Evolutionary conservation across 2,329 filamentous ascomycete genomes (phyloP), one percentile per base, ranked within the genome.

Genomic region (Tolypocladium amazonense): DNA sequence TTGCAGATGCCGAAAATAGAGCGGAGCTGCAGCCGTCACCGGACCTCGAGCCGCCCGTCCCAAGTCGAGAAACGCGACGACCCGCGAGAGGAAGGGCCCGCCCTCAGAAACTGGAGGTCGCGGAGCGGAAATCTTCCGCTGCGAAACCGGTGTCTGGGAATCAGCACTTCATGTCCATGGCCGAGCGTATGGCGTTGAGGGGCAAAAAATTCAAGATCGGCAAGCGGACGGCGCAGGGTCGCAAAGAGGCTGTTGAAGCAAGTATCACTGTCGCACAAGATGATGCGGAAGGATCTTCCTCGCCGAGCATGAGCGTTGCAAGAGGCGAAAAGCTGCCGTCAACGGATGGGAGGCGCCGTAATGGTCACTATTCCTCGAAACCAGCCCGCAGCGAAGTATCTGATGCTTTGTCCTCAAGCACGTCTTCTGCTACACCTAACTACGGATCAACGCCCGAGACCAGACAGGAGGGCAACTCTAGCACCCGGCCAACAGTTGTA

Each of bases 201-300:
- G 82, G 81, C 14, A 83, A 77, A 68, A 79, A 76, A 58, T 77
- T 85, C 63, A 82, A 77, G 69, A 83, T 84, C 53, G 71, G 73
- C 27, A 70, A 71, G 59, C 72, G 73, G 18, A 76, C 69, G 60
- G 58, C 64, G 8, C 62, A 50, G 18, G 56, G 38, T 15, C 43
- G 38, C 41, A 50, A 9, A 9, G 58, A 60, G 12, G 12, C 35
- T 7, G 37, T 41, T 56, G 38, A 8, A 25, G 33, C 47, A 15
- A 14, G 50, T n/a, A 53, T n/a, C 50, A n/a, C 30, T 6, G 50
- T n/a, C 18, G 12, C 20, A 30, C 11, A 9, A 30, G 12, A 35
- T 53, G 30, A n/a, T n/a, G 20, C 50, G 35, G 50, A 53, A 35
- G 18, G 20, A 43, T 9, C 18, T 43, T 43, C 39, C 6, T 43